Percentiles rank a stretch among this genome's conserved stretches.
phyloP scores from a whole-genome alignment of 1,284 basidiomycete genomes.

The Earliella scabrosa region DNA sequence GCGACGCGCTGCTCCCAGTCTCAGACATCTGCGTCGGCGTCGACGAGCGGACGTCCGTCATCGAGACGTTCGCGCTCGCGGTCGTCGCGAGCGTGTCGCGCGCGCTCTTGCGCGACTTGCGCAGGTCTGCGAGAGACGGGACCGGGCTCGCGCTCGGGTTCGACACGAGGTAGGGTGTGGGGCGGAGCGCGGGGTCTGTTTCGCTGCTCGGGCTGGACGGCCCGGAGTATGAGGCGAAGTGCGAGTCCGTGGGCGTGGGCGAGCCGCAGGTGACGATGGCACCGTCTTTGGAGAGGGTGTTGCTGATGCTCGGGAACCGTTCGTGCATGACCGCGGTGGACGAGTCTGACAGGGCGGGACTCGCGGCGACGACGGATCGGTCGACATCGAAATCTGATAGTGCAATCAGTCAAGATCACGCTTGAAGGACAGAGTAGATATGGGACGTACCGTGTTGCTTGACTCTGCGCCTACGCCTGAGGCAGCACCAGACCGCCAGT shows the following conservation, averaged over 20 bases:
- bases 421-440: too few relatives aligned
- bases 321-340: not conserved
- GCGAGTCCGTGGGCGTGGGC: not conserved
- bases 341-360: not conserved
- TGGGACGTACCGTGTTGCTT: not conserved
- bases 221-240: not conserved
- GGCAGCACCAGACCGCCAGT: not conserved
- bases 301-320: not conserved
- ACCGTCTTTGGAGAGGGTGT: not conserved
- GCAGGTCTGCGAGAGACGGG: not conserved
- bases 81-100: not conserved
- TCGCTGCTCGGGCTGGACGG: not conserved
- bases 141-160: not conserved
- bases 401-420: not conserved
- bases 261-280: not conserved
- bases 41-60: not conserved
- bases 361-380: not conserved
- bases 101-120: not conserved
- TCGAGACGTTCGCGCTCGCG: slow-evolving; percentile 1
- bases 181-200: not conserved
- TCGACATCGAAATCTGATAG: not conserved
- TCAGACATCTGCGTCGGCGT: not conserved
- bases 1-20: not conserved
- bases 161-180: not conserved
- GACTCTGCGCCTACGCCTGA: not conserved